Evolutionary conservation across 1,139 yeast genomes (phyloP), one percentile per base, ranked within the genome.

Genomic region (Blastobotrys ciferrii): DNA sequence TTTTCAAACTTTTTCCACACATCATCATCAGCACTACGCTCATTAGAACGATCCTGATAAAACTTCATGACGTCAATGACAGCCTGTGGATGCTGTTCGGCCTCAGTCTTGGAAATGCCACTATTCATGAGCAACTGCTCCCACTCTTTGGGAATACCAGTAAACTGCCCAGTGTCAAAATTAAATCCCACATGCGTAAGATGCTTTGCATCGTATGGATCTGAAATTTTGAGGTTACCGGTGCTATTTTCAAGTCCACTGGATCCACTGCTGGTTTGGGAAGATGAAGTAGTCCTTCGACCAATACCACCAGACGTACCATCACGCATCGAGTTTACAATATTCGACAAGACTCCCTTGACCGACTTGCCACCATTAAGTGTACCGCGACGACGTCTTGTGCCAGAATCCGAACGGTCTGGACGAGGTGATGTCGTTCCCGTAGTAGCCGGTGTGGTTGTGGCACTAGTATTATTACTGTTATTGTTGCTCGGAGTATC

Each of bases 141-240:
- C 98, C 98, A 92, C 65, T 87, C 96, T 43, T 80, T 81, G 1
- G 98, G 98, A 48, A 91, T 74, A 1, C 96, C 98, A 1, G 92
- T 86, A 61, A 85, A 91, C 50, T 87, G 83, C 7, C 96, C 96
- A 31, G 92, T 84, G 58, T 81, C 84, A 23, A 76, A 69, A 65
- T 91, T 92, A 51, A 86, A 84, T 18, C 96, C 97, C 11, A 92
- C 98, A 66, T 92, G 98, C 2, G 95, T 88, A 37, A 88, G 86
- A 63, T 89, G 96, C 60, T 87, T 84, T 28, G 95, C 87, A 62
- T 87, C 89, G 66, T 84, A 88, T 0, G 98, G 98, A 0, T 89
- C 84, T 32, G 95, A 86, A 45, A 92, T 89, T 58, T 82, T 83
- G 67, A 84, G 72, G 7, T 41, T 39, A 15, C 42, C 45, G 15